phyloP scores from a whole-genome alignment of 192 early-diverging fungal genomes.

The Mortierella hygrophila region DNA sequence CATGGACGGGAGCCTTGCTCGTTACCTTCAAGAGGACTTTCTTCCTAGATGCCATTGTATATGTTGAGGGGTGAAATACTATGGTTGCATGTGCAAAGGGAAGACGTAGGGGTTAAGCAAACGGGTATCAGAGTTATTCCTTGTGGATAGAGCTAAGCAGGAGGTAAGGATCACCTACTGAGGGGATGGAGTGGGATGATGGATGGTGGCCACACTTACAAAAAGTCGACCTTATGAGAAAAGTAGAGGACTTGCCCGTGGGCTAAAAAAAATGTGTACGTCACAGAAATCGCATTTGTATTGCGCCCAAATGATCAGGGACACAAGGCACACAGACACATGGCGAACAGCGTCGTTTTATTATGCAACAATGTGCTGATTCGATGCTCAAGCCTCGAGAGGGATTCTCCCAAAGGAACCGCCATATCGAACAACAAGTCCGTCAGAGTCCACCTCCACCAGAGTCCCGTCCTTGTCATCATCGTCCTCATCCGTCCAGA shows the following conservation, averaged over 20 bases:
- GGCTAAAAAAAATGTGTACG: background rate
- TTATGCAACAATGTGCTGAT: background rate
- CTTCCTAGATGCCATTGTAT: slow-evolving; percentile 59
- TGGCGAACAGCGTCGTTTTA: background rate
- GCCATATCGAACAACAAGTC: slow-evolving; percentile 45
- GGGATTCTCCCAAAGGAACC: slow-evolving; percentile 32
- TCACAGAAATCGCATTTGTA: background rate
- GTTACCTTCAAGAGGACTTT: slow-evolving; percentile 72
- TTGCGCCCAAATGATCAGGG: background rate
- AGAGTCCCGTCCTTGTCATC: slow-evolving; percentile 40
- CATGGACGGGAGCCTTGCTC: background rate
- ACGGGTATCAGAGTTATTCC: background rate
- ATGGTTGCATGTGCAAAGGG: background rate
- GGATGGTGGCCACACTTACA: background rate
- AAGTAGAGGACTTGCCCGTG: background rate
- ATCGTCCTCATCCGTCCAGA: slow-evolving; percentile 46
- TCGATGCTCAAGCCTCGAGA: background rate
- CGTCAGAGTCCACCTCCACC: slow-evolving; percentile 44
- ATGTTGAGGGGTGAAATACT: background rate
- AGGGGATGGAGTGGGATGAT: slow-evolving; percentile 2
- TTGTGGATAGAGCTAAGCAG: background rate
- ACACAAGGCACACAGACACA: background rate
- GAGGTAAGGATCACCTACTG: background rate
- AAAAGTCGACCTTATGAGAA: background rate
- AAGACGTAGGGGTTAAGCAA: background rate